A percentile compares a stretch with the other conserved stretches of the same genome.
Conservation (phyloP, 805 yeast species). For the Yamadazyma scolyti region DNA sequence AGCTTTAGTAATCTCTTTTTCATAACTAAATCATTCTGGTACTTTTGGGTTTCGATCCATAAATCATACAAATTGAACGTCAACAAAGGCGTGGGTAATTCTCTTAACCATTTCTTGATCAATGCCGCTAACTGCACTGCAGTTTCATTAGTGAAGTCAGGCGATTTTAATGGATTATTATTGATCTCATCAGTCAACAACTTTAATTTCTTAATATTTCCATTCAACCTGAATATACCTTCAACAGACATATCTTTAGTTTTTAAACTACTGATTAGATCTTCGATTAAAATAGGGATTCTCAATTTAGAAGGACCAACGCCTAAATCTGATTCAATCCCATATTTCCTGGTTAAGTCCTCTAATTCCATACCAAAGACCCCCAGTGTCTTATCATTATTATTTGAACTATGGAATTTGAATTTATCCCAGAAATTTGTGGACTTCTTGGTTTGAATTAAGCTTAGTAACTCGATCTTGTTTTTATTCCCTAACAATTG, state of each 20-base stretch:
- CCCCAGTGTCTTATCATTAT: slow-evolving; percentile 19
- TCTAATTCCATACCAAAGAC: slow-evolving; percentile 82
- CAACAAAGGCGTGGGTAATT: slow-evolving; percentile 86
- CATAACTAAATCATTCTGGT: slow-evolving; percentile 43
- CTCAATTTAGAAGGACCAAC: slow-evolving; percentile 76
- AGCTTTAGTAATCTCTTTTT: slow-evolving; percentile 56
- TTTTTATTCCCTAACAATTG: slow-evolving; percentile 20
- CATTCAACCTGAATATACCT: slow-evolving; percentile 94
- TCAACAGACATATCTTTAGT: slow-evolving; percentile 94
- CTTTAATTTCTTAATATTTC: slow-evolving; percentile 80
- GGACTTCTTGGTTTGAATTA: slow-evolving; percentile 41
- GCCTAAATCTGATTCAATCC: slow-evolving; percentile 81
- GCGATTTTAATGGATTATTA: slow-evolving; percentile 63
- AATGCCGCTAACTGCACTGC: slow-evolving; percentile 93
- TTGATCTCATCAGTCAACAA: slow-evolving; percentile 74
- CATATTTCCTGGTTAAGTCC: slow-evolving; percentile 63
- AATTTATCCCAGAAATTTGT: slow-evolving; percentile 54
- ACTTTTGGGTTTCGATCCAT: slow-evolving; percentile 68
- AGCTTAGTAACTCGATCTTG: slow-evolving; percentile 34
- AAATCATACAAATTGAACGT: slow-evolving; percentile 71
- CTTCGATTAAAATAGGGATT: slow-evolving; percentile 86
- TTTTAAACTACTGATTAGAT: slow-evolving; percentile 73
- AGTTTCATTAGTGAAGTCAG: slow-evolving; percentile 68
- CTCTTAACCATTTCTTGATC: slow-evolving; percentile 86
- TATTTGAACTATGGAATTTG: slow-evolving; percentile 28